Evolutionary conservation across 768 basidiomycete species (phyloP), one percentile per base, ranked within the genome.

Genomic region (Erythrobasidium yunnanense): DNA sequence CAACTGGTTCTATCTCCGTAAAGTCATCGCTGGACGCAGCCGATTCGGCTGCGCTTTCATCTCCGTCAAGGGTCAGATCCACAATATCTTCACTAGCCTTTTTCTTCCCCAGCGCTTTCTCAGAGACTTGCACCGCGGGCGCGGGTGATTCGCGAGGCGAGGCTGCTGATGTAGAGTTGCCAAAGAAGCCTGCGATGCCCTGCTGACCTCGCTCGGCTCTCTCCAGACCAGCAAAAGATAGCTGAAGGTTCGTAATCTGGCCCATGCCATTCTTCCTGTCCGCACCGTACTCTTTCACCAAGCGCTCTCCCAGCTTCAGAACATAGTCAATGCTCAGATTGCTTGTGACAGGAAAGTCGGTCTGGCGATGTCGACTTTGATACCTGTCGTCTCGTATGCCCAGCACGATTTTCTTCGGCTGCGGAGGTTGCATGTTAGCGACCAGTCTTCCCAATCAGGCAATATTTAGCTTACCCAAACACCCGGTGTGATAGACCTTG

Each of bases 381-480:
- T 86, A 83, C 47, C 66, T 60, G 82, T 90, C 86, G 79, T 85
- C 84, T 29, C 87, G 80, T 29, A 84, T 81, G 69, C 85, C 83
- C 32, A 99, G 77, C 18, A 87, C 89, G 49, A 99, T 79, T 0
- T 87, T 87, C 76, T 89, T 97, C 0, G 95, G 95, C 95, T 93
- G 93, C 6, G 89, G 72, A 46, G 27, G 23, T 1, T 34, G 55
- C n/a, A n/a, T 29, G 2, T 53, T 51, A 30, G 60, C 66, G 20
- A 2, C 25, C 23, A 13, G 17, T 15, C 51, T 34, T 22, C 34
- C 17, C 27, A 2, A 52, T 17, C n/a, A 30, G 22, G 49, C 42
- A 45, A 13, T 47, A 22, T 13, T 13, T 23, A 5, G 42, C 65
- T 25, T 30, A 71, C 73, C 69, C 73, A 72, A 6, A 73, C 47